Conservation (phyloP, 371 early-diverging fungal genomes). For the Basidiobolus meristosporus region DNA sequence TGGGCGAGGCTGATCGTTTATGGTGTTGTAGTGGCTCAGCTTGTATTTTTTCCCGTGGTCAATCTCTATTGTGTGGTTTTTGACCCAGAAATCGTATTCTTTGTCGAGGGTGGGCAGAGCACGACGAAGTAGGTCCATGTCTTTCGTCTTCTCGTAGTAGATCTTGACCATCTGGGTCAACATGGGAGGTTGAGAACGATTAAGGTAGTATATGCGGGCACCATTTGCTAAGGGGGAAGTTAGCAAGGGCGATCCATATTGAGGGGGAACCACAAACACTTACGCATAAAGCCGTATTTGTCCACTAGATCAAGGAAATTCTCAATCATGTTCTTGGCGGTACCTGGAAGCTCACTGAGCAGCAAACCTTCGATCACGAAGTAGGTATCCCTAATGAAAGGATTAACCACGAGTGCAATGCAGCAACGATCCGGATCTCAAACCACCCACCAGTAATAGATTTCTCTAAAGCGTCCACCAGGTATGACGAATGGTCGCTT, state of each 20-base stretch:
- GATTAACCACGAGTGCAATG: no score
- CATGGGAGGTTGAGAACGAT: constrained; percentile 78
- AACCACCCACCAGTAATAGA: constrained; percentile 73
- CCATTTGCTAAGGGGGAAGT: not conserved
- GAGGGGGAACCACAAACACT: constrained; percentile 10
- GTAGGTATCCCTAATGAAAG: constrained; percentile 30
- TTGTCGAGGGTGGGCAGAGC: constrained; percentile 30
- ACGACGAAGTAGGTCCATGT: constrained; percentile 17
- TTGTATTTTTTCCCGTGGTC: constrained; percentile 4
- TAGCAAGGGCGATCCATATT: not conserved
- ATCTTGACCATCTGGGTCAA: constrained; percentile 44
- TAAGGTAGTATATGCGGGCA: constrained; percentile 48
- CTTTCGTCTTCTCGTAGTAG: constrained; percentile 30
- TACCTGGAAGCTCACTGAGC: constrained; percentile 27
- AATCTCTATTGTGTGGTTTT: constrained; percentile 15
- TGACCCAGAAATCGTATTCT: constrained; percentile 51
- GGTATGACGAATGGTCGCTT: constrained; percentile 67
- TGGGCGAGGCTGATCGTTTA: constrained; percentile 41
- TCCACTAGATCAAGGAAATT: constrained; percentile 54
- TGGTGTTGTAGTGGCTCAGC: constrained; percentile 34
- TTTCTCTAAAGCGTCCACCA: constrained; percentile 79
- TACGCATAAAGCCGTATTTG: constrained; percentile 42
- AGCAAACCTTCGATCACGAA: constrained; percentile 69
- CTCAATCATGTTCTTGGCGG: constrained; percentile 35
- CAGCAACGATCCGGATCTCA: no score